Evolutionary conservation across 257 asterid genomes (phyloP), one percentile per base, ranked within the genome.

Genomic region (Marsdenia floribunda): DNA sequence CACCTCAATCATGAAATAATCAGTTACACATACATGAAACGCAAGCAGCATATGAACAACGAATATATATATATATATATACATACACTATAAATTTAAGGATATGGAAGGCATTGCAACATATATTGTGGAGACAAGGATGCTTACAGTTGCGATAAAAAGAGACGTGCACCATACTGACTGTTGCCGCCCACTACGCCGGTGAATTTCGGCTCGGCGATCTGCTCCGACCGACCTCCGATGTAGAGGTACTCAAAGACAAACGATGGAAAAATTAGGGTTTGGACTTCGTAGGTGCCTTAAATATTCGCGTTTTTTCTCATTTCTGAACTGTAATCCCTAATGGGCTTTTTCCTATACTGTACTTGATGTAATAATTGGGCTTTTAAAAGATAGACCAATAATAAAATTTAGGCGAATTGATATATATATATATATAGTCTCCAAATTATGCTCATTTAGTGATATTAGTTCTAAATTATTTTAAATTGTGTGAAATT

Each of bases 91-190:
- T 44, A 44, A 44, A 44, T 44, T 22, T 22, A 44, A 16, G 46
- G 29, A 66, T 13, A 50, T 10, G 8, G 40, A 22, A 70, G 53
- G 18, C 42, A 47, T n/a, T 44, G 26, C 44, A 22, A 47, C 55
- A 69, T 46, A 8, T 49, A 5, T 10, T 3, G 7, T 18, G 10
- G 35, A 60, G 42, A 6, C 4, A 6, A 18, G 5, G 72, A 73
- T 59, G 19, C 83, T 76, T 81, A 84, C 87, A 84, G 77, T 84
- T 84, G 50, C 87, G 82, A 53, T 84, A 84, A 67, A 84, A 84
- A 2, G 68, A 22, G 50, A 84, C 87, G 83, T 81, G 83, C 78
- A 84, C 85, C 83, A 84, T 84, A 2, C 7, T 74, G 37, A 44
- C 24, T 35, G 40, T 14, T 47, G 35, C 29, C 13, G 38, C 64